Conservation (phyloP, 495 filamentous ascomycete genomes). For the Neurospora sp. region DNA sequence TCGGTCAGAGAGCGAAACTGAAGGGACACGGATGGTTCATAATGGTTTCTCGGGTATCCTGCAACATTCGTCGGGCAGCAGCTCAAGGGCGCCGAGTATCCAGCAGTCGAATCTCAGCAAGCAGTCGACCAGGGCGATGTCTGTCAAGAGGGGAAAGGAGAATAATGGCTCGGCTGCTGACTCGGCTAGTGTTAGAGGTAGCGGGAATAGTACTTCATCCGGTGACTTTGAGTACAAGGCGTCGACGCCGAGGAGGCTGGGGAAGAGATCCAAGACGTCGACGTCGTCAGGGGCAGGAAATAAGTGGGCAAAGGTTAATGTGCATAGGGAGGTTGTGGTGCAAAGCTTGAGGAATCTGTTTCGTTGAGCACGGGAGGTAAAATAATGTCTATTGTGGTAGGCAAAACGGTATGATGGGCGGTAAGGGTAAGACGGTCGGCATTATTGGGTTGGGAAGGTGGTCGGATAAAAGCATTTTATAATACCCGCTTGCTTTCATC, state of each 20-base stretch:
- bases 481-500: slow-evolving; percentile 6
- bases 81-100: slow-evolving; percentile 7
- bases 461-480: slow-evolving; percentile 8
- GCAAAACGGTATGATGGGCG: background rate
- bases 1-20: background rate
- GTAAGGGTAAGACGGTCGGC: background rate
- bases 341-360: slow-evolving; percentile 36
- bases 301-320: slow-evolving; percentile 24
- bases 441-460: background rate
- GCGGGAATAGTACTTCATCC: background rate
- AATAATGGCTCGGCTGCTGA: slow-evolving; percentile 2
- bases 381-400: background rate
- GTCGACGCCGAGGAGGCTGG: slow-evolving; percentile 12
- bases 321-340: slow-evolving; percentile 28
- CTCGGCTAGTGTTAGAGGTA: background rate
- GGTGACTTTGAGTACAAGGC: background rate
- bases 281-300: background rate
- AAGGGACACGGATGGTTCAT: background rate
- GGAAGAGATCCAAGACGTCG: slow-evolving; percentile 1
- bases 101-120: slow-evolving; percentile 6
- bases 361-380: slow-evolving; percentile 9
- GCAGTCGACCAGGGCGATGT: slow-evolving; percentile 13
- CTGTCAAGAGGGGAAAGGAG: slow-evolving; percentile 13
- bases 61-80: slow-evolving; percentile 8
- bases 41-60: background rate